These are phyloP conservation scores for Steccherinum ochraceum DNA, from an alignment of 768 basidiomycete genomes.

Conservation along the genomic window DNA sequence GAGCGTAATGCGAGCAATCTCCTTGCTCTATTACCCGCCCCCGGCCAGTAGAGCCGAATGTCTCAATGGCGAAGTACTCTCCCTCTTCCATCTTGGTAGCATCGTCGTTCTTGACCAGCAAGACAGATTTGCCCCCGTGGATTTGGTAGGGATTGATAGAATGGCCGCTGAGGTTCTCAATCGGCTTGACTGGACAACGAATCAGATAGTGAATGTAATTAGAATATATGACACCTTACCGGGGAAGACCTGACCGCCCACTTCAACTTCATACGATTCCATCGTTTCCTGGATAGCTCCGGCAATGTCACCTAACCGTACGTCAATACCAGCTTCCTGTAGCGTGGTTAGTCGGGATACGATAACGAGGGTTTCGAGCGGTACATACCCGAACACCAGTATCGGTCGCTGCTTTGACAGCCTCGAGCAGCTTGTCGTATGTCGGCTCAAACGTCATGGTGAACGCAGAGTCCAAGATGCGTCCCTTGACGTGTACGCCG, in stretches of 20 bases:
- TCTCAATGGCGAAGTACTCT: slow-evolving; percentile 98
- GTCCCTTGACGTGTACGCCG: slow-evolving; percentile 95
- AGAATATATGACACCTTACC: slow-evolving; percentile 37
- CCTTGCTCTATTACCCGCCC: slow-evolving; percentile 80
- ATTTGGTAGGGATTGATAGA: slow-evolving; percentile 87
- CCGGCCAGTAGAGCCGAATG: slow-evolving; percentile 94
- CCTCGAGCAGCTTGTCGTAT: slow-evolving; percentile 84
- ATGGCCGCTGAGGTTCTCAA: slow-evolving; percentile 92
- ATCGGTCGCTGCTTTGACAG: slow-evolving; percentile 91
- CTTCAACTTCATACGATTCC: slow-evolving; percentile 97
- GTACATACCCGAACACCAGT: slow-evolving; percentile 76
- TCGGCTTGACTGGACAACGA: slow-evolving; percentile 75
- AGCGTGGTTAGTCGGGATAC: neutral
- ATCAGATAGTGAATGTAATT: neutral
- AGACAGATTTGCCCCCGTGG: slow-evolving; percentile 89
- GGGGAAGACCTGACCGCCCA: slow-evolving; percentile 76
- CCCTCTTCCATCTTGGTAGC: slow-evolving; percentile 99
- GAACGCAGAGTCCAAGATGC: slow-evolving; percentile 94
- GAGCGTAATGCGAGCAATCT: neutral
- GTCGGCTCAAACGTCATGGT: slow-evolving; percentile 85
- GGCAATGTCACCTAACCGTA: slow-evolving; percentile 86
- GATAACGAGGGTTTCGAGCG: neutral
- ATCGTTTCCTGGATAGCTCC: slow-evolving; percentile 95
- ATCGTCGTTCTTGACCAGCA: slow-evolving; percentile 85
- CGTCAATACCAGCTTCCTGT: slow-evolving; percentile 95